Evolutionary conservation across 2,329 filamentous ascomycete species (phyloP), one percentile per base, ranked within the genome.

Genomic region (Metarhizium album): DNA sequence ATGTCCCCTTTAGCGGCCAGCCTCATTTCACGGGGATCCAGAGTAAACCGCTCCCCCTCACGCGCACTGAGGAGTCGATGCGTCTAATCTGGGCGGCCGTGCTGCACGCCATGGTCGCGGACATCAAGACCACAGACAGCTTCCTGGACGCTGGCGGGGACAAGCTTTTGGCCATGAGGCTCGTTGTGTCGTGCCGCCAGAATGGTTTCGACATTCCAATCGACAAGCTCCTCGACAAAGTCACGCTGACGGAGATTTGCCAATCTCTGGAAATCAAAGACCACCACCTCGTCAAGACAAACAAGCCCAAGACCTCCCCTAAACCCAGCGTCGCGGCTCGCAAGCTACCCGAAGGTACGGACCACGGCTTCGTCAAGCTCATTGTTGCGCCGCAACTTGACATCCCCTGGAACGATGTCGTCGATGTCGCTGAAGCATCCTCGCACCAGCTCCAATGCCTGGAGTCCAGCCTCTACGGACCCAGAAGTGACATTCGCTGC

Each of bases 91-190:
- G 76, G 74, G 70, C 74, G 0, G 57, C 61, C 1, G 67, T 74
- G 0, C 62, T 79, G 0, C 61, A 60, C 0, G 54, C 72, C 0
- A 62, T 70, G 1, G 64, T 68, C n/a, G 58, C 59, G 1, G 62
- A 62, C 2, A 74, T 79, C 29, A 67, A 63, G 1, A 62, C 69
- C 0, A 62, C 65, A 0, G 71, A 74, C 40, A 70, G 66, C 8
- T 79, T 79, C 54, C 57, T 75, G 38, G 64, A 67, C 2, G 61
- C 70, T 0, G 75, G 76, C 0, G 76, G 76, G 0, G 70, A 77
- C 38, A 66, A 62, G 7, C 65, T 72, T 18, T 62, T 74, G 4
- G 73, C 72, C 3, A 66, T 69, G 3, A 64, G 72, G 42, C 59
- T 78, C 5, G 67, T 76, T 1, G 55, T 72, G 1, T 60, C 66